These are phyloP conservation scores for Diaporthe vexans DNA, from an alignment of 2,329 filamentous ascomycete species.

Conservation along the genomic window DNA sequence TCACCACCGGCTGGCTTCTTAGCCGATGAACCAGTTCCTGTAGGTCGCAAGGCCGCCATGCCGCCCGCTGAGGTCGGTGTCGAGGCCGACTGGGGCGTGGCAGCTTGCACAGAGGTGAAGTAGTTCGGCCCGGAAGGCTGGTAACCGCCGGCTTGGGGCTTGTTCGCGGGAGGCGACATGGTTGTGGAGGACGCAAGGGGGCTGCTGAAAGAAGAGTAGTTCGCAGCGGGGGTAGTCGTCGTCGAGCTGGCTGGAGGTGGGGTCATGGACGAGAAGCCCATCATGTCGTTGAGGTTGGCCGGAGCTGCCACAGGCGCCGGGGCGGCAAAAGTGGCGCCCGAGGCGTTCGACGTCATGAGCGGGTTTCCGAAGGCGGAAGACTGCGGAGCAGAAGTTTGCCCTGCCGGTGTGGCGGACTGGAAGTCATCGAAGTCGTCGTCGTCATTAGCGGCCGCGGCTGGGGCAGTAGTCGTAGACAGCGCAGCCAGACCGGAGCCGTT, in stretches of 20 bases:
- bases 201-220: slow-evolving; percentile 74
- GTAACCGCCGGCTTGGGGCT: slow-evolving; percentile 72
- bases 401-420: slow-evolving; percentile 82
- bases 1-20: slow-evolving; percentile 76
- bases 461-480: slow-evolving; percentile 52
- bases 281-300: slow-evolving; percentile 83
- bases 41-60: slow-evolving; percentile 47
- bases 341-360: slow-evolving; percentile 65
- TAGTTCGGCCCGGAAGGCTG: slow-evolving; percentile 92
- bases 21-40: slow-evolving; percentile 43
- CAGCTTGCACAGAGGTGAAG: slow-evolving; percentile 81
- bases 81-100: slow-evolving; percentile 52
- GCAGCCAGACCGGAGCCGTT: slow-evolving; percentile 62
- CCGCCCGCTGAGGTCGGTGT: slow-evolving; percentile 45
- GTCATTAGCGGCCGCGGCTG: slow-evolving; percentile 64
- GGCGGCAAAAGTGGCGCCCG: slow-evolving; percentile 79
- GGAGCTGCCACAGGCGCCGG: slow-evolving; percentile 89
- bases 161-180: slow-evolving; percentile 54
- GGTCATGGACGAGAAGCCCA: slow-evolving; percentile 84
- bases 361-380: slow-evolving; percentile 56
- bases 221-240: slow-evolving; percentile 68
- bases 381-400: slow-evolving; percentile 60
- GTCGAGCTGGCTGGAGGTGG: slow-evolving; percentile 73
- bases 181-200: slow-evolving; percentile 57
- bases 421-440: slow-evolving; percentile 99